Conservation (phyloP, 768 basidiomycete genomes). For the Boletus rex-veris region DNA sequence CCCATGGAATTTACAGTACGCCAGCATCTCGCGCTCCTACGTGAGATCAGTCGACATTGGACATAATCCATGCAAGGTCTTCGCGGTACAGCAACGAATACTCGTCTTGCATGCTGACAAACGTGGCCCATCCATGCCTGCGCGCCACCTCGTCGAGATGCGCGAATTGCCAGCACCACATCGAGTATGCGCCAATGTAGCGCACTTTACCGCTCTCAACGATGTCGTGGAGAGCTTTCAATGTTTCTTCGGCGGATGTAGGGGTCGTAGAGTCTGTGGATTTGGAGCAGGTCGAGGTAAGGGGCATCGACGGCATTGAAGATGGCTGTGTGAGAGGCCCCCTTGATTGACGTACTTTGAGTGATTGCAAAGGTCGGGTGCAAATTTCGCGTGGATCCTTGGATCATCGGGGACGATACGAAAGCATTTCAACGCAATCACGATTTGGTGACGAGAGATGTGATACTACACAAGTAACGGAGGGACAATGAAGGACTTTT, state of each 20-base stretch:
- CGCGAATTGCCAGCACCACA: constrained; percentile 46
- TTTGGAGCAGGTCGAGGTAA: constrained; percentile 42
- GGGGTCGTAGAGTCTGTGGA: constrained; percentile 42
- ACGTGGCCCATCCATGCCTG: constrained; percentile 47
- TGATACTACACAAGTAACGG: constrained; percentile 14
- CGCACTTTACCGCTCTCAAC: constrained; percentile 46
- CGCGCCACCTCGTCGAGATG: constrained; percentile 44
- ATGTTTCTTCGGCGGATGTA: constrained; percentile 39
- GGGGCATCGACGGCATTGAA: constrained; percentile 39
- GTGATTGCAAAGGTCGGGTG: not conserved
- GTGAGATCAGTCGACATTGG: constrained; percentile 11
- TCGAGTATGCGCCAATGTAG: constrained; percentile 49
- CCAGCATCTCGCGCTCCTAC: constrained; percentile 46
- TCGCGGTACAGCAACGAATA: too few species aligned
- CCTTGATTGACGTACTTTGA: constrained; percentile 30
- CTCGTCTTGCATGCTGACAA: constrained; percentile 54
- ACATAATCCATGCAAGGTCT: too few species aligned
- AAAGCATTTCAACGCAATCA: constrained; percentile 30
- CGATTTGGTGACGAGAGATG: constrained; percentile 32
- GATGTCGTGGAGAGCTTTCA: constrained; percentile 50
- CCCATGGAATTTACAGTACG: constrained; percentile 46
- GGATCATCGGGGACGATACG: constrained; percentile 13
- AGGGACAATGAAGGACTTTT: too few species aligned
- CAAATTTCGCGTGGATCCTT: not conserved
- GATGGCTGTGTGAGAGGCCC: constrained; percentile 35